Conservation (phyloP, 768 basidiomycete genomes). For the Serendipita sp. region DNA sequence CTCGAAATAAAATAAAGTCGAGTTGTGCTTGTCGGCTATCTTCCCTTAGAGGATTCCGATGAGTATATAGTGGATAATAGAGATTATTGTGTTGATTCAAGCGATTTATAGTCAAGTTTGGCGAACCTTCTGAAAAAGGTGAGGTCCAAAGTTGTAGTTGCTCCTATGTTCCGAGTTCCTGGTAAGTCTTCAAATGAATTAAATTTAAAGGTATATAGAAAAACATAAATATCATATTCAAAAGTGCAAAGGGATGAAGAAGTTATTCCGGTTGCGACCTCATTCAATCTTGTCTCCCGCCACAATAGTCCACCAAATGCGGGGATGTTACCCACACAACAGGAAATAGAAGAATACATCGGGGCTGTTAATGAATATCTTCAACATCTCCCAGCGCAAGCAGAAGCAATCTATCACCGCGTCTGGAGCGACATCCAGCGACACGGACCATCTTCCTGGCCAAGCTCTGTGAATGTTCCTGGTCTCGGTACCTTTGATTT, state of each 20-base stretch:
- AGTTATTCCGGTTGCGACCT: background rate
- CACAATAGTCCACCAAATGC: background rate
- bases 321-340: constrained; percentile 6
- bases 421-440: constrained; percentile 69
- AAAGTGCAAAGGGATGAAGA: background rate
- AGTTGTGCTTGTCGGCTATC: too few species aligned
- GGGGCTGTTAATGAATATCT: constrained; percentile 9
- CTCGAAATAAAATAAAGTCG: background rate
- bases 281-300: background rate
- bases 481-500: constrained; percentile 57
- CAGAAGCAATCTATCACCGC: constrained; percentile 30
- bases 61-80: background rate
- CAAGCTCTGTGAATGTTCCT: constrained; percentile 39
- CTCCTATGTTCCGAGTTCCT: too few species aligned
- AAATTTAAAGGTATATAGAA: background rate
- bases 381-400: constrained; percentile 6
- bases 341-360: constrained; percentile 11
- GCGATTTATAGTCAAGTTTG: too few species aligned
- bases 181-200: too few species aligned
- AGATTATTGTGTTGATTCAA: too few species aligned
- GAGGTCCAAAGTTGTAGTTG: too few species aligned
- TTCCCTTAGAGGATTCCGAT: background rate
- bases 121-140: too few species aligned
- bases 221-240: background rate
- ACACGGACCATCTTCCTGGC: constrained; percentile 45